Evolutionary conservation across 2,329 filamentous ascomycete species (phyloP).

Genomic region (Xylariaceae sp.): DNA sequence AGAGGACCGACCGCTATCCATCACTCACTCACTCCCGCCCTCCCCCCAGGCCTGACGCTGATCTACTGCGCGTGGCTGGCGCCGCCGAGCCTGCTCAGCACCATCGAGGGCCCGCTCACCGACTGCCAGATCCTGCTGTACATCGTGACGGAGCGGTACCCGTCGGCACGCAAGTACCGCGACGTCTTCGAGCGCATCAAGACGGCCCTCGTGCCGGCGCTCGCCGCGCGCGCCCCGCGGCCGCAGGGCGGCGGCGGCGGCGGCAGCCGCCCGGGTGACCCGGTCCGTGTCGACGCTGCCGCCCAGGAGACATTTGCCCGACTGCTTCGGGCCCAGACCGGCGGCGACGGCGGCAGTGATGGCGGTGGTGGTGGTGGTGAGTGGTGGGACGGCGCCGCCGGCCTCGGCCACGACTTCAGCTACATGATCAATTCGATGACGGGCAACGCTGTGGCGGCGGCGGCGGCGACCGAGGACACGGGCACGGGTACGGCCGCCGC

Average conservation of each 20-base stretch:
- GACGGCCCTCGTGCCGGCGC: conserved; percentile 17
- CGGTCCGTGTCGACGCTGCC: conserved; percentile 18
- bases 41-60: conserved; percentile 18
- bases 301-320: conserved; percentile 17
- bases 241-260: too few species aligned
- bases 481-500: too few species aligned
- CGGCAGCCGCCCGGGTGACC: conserved; percentile 21
- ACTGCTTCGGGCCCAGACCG: conserved; percentile 2
- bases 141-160: conserved; percentile 25
- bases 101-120: conserved; percentile 18
- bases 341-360: too few species aligned
- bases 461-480: too few species aligned
- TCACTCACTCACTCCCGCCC: too few species aligned
- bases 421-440: conserved; percentile 26
- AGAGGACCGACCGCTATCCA: too few species aligned
- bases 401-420: conserved; percentile 19
- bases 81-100: conserved; percentile 15
- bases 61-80: conserved; percentile 24
- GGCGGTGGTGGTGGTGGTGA: too few species aligned
- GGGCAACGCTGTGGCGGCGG: conserved; percentile 11
- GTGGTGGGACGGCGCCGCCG: conserved; percentile 16
- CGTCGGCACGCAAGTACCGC: conserved; percentile 24
- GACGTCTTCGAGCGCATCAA: conserved; percentile 26
- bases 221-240: too few species aligned
- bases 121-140: conserved; percentile 25